A percentile compares a stretch with the other conserved stretches of the same genome.
Evolutionary conservation across 192 early-diverging fungal species (phyloP).

Genomic region (Geosiphon pyriformis): DNA sequence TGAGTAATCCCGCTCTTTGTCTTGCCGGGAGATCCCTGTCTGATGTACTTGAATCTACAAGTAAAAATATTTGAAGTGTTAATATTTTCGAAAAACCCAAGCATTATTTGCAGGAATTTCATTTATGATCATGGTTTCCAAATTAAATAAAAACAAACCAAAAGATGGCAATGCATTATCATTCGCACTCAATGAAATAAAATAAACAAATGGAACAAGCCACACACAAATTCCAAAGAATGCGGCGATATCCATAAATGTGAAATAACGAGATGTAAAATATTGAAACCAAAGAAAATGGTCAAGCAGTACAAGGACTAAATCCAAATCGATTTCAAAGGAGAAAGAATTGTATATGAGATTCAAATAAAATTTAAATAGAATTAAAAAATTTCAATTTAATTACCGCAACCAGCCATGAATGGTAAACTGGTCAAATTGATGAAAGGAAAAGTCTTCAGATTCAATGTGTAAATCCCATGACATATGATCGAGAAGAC

Average conservation of each 20-base stretch:
- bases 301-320: constrained; percentile 73
- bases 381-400: neutral
- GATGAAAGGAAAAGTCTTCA: constrained; percentile 80
- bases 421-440: constrained; percentile 68
- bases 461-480: constrained; percentile 73
- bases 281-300: constrained; percentile 96
- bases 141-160: constrained; percentile 31
- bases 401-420: constrained; percentile 75
- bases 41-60: constrained; percentile 16
- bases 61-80: neutral
- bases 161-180: constrained; percentile 75
- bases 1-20: constrained; percentile 10
- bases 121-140: too few relatives aligned
- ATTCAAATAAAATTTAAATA: neutral
- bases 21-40: constrained; percentile 13
- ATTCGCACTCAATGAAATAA: constrained; percentile 90
- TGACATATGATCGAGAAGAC: constrained; percentile 71
- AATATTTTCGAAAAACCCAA: too few relatives aligned
- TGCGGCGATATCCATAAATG: constrained; percentile 76
- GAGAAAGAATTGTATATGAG: constrained; percentile 2
- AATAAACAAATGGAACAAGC: constrained; percentile 88
- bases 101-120: too few relatives aligned
- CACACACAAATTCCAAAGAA: constrained; percentile 95
- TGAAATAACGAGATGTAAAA: constrained; percentile 66
- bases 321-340: neutral